phyloP scores from a whole-genome alignment of 108 stramenopile genomes.

The Aurantiochytrium sp. region DNA sequence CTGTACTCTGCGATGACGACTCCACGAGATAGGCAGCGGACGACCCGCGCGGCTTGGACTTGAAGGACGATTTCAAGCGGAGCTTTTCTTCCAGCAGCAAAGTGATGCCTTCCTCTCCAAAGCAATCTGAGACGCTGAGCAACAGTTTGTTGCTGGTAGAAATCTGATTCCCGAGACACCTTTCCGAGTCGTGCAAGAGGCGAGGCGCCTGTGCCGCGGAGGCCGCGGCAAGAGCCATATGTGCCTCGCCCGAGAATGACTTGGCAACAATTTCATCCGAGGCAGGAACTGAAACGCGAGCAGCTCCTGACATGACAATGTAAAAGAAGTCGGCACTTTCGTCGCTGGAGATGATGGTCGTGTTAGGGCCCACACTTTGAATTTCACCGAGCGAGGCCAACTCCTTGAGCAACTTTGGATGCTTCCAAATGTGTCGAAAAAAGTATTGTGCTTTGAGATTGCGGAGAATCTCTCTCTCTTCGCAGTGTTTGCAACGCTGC shows the following conservation, averaged over 20 bases:
- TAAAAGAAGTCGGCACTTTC: background rate
- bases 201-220: background rate
- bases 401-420: background rate
- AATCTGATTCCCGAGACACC: too few relatives aligned
- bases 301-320: background rate
- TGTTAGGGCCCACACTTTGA: background rate
- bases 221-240: background rate
- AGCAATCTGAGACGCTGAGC: background rate
- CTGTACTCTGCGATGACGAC: background rate
- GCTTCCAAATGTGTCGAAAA: background rate
- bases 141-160: background rate
- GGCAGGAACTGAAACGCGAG: background rate
- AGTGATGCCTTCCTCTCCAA: background rate
- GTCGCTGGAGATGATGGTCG: background rate
- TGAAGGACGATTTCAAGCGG: background rate
- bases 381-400: background rate
- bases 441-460: background rate
- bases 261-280: background rate
- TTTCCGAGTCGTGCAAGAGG: background rate
- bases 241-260: background rate
- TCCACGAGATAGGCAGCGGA: background rate
- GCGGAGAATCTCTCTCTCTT: background rate
- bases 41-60: background rate
- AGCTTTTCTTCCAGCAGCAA: background rate
- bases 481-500: background rate